Conservation (phyloP, 2,329 filamentous ascomycete species). For the Coniochaeta sp. region DNA sequence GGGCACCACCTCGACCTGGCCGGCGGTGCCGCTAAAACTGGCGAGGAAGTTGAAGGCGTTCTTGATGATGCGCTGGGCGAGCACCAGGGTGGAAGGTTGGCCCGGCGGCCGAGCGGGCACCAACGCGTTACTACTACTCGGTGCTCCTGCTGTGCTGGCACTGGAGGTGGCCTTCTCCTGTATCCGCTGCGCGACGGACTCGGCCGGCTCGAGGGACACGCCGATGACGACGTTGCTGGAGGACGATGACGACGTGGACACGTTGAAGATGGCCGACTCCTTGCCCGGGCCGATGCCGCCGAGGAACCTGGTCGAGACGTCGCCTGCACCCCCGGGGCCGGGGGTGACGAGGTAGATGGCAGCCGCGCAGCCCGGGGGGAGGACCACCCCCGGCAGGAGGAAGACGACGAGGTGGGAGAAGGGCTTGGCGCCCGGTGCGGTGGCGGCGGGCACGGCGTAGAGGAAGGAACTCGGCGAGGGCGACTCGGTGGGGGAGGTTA, state of each 20-base stretch:
- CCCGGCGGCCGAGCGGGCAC: slow-evolving; percentile 5
- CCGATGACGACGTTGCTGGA: slow-evolving; percentile 57
- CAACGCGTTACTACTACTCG: slow-evolving; percentile 18
- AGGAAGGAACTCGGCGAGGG: slow-evolving; percentile 49
- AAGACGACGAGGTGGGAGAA: slow-evolving; percentile 87
- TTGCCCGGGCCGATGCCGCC: slow-evolving; percentile 87
- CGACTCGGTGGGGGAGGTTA: slow-evolving; percentile 45
- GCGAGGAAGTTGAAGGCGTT: slow-evolving; percentile 97
- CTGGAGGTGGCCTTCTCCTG: slow-evolving; percentile 45
- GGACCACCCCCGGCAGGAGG: slow-evolving; percentile 66
- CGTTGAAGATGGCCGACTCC: slow-evolving; percentile 84
- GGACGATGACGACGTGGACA: slow-evolving; percentile 32
- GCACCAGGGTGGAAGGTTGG: slow-evolving; percentile 59
- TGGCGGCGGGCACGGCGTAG: slow-evolving; percentile 37
- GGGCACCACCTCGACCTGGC: slow-evolving; percentile 75
- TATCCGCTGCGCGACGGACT: slow-evolving; percentile 63
- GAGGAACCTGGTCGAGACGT: slow-evolving; percentile 52
- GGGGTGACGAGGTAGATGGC: slow-evolving; percentile 76
- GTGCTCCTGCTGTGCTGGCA: background rate
- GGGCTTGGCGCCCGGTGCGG: slow-evolving; percentile 25
- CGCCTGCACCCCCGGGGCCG: slow-evolving; percentile 23
- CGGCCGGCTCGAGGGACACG: slow-evolving; percentile 71
- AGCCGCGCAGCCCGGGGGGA: slow-evolving; percentile 73
- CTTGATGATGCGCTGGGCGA: slow-evolving; percentile 90
- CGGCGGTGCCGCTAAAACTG: slow-evolving; percentile 65